Evolutionary conservation across 163 green algal species (phyloP).

Genomic region (Smithsoniella earleae): DNA sequence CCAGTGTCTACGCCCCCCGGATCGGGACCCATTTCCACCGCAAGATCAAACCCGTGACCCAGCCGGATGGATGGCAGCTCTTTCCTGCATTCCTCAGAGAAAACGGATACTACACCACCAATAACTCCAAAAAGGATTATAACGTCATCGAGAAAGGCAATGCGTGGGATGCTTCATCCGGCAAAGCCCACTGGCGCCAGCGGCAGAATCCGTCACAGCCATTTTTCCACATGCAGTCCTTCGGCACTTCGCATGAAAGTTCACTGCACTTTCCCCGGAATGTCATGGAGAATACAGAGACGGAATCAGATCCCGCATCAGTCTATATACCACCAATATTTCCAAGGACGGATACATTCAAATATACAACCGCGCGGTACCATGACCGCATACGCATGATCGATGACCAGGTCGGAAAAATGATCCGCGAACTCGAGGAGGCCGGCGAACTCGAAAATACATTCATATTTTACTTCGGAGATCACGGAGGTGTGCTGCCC

Average conservation of each 20-base stretch:
- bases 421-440: neutral
- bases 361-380: neutral
- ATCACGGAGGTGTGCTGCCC: neutral
- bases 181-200: neutral
- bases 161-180: neutral
- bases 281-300: neutral
- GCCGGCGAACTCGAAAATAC: neutral
- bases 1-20: neutral
- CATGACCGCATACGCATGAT: neutral
- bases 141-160: neutral
- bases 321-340: neutral
- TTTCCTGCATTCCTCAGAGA: neutral
- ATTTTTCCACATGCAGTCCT: neutral
- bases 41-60: neutral
- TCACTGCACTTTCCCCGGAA: neutral
- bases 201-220: neutral
- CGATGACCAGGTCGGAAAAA: neutral
- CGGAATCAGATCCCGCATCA: neutral
- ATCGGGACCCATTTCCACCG: neutral
- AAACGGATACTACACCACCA: neutral
- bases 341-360: neutral
- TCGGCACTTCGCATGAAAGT: neutral
- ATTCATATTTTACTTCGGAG: neutral
- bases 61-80: neutral
- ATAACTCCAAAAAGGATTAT: neutral